A percentile compares a stretch with the other conserved stretches of the same genome.
These are phyloP conservation scores for Xylaria castorea DNA, from an alignment of 495 filamentous ascomycete species.

Conservation along the genomic window DNA sequence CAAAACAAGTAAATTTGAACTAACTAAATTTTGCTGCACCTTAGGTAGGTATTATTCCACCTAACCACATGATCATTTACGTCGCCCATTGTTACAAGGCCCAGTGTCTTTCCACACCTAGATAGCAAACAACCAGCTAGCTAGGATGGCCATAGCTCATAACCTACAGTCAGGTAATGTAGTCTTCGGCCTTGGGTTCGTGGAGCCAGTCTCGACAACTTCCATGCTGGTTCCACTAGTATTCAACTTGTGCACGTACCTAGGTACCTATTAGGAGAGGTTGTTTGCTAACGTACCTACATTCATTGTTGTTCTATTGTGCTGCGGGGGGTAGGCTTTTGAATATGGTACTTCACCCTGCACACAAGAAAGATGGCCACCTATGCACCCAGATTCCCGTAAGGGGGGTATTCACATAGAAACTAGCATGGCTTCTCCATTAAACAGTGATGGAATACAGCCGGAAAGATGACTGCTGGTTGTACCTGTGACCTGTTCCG, in stretches of 20 bases:
- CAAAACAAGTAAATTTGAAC: neutral
- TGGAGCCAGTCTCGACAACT: neutral
- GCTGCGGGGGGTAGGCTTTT: neutral
- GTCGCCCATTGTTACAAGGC: neutral
- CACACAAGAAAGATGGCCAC: neutral
- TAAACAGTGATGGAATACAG: neutral
- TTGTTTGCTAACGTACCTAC: neutral
- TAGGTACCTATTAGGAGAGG: neutral
- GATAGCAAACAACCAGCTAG: neutral
- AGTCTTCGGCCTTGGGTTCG: neutral
- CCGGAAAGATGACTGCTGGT: neutral
- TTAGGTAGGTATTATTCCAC: neutral
- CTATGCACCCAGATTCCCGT: neutral
- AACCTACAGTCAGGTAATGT: neutral
- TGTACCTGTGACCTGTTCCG: neutral
- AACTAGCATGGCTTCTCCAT: neutral
- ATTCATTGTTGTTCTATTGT: neutral
- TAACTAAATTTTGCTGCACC: neutral
- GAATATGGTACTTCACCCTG: neutral
- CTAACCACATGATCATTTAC: neutral
- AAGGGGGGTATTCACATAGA: neutral
- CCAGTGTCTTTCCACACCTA: neutral
- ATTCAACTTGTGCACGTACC: neutral
- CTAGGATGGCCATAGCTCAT: neutral
- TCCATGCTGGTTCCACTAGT: neutral